A percentile compares a stretch with the other conserved stretches of the same genome.
phyloP scores from a whole-genome alignment of 306 rosid genomes.

The Casuarina glauca region DNA sequence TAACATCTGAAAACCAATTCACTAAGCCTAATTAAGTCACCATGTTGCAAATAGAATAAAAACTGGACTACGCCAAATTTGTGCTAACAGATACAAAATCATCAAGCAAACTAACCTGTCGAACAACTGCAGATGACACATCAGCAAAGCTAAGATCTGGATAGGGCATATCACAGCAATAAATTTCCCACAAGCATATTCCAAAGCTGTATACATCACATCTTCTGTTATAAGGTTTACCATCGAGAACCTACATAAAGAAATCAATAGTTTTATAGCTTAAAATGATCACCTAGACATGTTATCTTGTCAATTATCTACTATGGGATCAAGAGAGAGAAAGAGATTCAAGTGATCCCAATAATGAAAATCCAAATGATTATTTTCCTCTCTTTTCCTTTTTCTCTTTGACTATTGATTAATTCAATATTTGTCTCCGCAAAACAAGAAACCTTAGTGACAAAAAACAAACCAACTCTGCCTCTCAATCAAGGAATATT shows the following conservation, averaged over 20 bases:
- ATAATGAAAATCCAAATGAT: not conserved
- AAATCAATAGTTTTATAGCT: not conserved
- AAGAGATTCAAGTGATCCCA: not conserved
- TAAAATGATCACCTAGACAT: not conserved
- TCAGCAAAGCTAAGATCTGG: slow-evolving; percentile 75
- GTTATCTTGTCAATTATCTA: not conserved
- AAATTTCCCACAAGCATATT: slow-evolving; percentile 74
- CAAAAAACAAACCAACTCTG: not conserved
- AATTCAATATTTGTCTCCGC: not conserved
- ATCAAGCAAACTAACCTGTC: slow-evolving; percentile 43
- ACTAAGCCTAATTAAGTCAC: slow-evolving; percentile 1
- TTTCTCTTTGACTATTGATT: not conserved
- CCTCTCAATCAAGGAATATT: not conserved
- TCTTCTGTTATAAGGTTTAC: slow-evolving; percentile 74
- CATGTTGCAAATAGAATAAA: not conserved
- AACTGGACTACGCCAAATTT: not conserved
- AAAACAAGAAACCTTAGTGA: not conserved
- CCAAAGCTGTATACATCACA: slow-evolving; percentile 84
- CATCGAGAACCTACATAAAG: slow-evolving; percentile 57
- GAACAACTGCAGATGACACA: slow-evolving; percentile 60
- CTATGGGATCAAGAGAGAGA: not conserved
- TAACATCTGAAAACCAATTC: slow-evolving; percentile 3
- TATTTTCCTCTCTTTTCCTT: not conserved
- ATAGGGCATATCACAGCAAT: slow-evolving; percentile 72
- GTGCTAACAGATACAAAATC: slow-evolving; percentile 5